Base-by-base conservation (phyloP, 2,329 filamentous ascomycete genomes). In the Nothophaeocryptopus gaeumannii region DNA sequence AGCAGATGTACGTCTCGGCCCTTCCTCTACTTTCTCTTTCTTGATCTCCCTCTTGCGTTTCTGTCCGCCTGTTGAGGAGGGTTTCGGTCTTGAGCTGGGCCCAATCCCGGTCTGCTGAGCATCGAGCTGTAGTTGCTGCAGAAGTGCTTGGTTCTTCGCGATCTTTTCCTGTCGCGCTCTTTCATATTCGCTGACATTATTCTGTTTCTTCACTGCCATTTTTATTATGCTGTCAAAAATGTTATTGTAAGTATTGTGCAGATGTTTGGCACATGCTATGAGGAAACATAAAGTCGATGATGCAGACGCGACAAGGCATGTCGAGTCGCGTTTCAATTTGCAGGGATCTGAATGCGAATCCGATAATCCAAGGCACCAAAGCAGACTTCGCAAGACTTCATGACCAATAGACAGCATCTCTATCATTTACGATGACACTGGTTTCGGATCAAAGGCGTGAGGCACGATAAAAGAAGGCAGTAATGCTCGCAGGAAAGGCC, bases 91-190 rank as follows among this genome's bases (percentile, higher is more conserved):
- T 0, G 80, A 66, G 20, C 42, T 69, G 1, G 79, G 74, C 40
- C 84, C 87, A 9, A 86, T 74, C n/a, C 86, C 85, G 0, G 88
- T 83, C 0, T 86, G 80, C 2, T 82, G 81, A 2, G 80, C 78
- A 62, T 84, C 80, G 58, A 81, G 74, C 32, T 86, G 85, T 1
- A 95, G 80, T 52, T 90, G 86, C 52, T 87, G 87, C 0, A 96
- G 72, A 0, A 96, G 78, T 66, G 85, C 88, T 69, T 92, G 86
- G 61, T 95, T 93, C 46, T 88, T 84, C 0, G 85, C 88, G 35
- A 95, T 95, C 59, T 96, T 96, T 53, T 90, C 89, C 12, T 89
- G 80, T 0, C 91, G 80, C 59, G 88, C 84, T 62, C 85, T 84
- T 75, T 96, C 91, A 70, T 95, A 96, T 34, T 89, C 88, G 70